Conservation (phyloP, 2,329 filamentous ascomycete genomes). For the Aphanoascus verrucosus region DNA sequence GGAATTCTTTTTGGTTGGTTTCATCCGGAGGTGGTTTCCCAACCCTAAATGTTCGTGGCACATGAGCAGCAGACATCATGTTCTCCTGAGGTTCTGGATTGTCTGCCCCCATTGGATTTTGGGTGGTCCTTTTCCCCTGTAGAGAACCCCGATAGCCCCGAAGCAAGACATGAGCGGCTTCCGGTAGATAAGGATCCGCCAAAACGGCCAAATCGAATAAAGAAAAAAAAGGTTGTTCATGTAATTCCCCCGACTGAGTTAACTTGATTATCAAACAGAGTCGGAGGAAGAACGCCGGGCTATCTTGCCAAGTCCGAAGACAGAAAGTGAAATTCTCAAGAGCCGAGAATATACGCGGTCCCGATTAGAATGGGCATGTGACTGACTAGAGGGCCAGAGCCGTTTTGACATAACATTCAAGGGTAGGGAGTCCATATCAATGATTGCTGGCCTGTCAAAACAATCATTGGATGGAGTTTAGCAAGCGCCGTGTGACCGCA, state of each 20-base stretch:
- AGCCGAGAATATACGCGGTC: slow-evolving; percentile 1
- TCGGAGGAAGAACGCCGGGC: not conserved
- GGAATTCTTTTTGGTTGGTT: slow-evolving; percentile 2
- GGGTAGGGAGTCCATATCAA: not conserved
- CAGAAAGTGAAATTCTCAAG: not conserved
- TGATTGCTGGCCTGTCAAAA: not conserved
- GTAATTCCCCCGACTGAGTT: no score
- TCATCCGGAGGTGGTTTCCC: slow-evolving; percentile 7
- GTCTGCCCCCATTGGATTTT: not conserved
- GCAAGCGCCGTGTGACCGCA: slow-evolving; percentile 1
- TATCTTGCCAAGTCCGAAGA: not conserved
- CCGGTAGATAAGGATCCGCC: not conserved
- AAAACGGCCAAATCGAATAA: not conserved
- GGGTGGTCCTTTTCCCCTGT: not conserved
- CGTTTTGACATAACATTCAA: not conserved
- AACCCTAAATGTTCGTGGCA: slow-evolving; percentile 7
- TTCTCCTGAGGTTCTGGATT: slow-evolving; percentile 8
- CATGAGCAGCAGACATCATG: not conserved
- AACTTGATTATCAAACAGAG: not conserved
- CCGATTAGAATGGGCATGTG: slow-evolving; percentile 6
- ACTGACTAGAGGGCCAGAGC: not conserved
- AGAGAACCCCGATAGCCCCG: not conserved
- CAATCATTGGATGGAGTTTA: not conserved
- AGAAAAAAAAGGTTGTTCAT: no score
- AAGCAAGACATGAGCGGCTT: not conserved